Evolutionary conservation across 208 protist species (phyloP).

Genomic region (Trichomonas vaginalis): DNA sequence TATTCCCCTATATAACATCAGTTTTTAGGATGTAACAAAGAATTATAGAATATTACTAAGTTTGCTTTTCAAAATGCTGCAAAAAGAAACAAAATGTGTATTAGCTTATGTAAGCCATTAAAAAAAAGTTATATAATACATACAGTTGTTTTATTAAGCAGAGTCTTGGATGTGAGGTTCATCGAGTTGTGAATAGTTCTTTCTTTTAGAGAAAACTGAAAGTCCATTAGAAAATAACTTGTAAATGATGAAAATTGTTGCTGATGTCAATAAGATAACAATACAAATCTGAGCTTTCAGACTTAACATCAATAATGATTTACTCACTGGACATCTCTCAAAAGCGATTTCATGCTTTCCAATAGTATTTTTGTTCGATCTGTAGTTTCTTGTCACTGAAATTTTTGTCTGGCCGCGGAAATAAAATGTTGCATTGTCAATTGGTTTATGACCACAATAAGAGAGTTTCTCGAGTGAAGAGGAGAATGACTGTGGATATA

Average conservation of each 20-base stretch:
- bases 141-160: too few species aligned
- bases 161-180: too few species aligned
- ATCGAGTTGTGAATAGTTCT: not conserved
- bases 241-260: not conserved
- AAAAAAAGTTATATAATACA: too few species aligned
- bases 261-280: not conserved
- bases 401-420: not conserved
- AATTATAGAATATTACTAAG: too few species aligned
- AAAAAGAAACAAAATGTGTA: too few species aligned
- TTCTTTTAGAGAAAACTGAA: not conserved
- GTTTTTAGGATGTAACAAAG: too few species aligned
- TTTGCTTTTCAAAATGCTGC: too few species aligned
- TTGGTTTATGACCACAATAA: not conserved
- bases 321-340: not conserved
- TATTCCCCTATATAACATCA: too few species aligned
- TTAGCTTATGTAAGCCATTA: too few species aligned
- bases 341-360: too few species aligned
- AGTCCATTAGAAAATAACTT: not conserved
- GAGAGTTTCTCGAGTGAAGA: not conserved
- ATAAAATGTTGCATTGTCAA: not conserved
- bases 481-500: not conserved
- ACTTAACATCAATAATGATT: not conserved
- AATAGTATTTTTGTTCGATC: not conserved
- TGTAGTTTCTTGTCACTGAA: not conserved
- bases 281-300: not conserved